phyloP scores from a whole-genome alignment of 371 early-diverging fungal species.

The Vairimorpha necatrix region DNA sequence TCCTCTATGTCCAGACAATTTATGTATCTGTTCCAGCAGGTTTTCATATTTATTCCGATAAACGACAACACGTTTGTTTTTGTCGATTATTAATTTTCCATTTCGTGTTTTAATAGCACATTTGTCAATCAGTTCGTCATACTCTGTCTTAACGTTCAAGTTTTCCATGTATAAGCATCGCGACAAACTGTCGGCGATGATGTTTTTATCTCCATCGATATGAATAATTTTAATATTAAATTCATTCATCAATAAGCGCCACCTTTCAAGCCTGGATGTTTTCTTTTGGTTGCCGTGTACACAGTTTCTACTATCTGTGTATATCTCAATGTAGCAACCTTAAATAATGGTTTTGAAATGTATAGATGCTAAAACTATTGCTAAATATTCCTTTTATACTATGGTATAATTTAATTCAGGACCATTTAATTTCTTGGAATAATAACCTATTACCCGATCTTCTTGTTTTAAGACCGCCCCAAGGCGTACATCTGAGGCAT shows the following conservation, averaged over 20 bases:
- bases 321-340: slow-evolving; percentile 36
- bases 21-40: neutral
- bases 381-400: slow-evolving; percentile 49
- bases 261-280: slow-evolving; percentile 25
- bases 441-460: slow-evolving; percentile 7
- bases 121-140: neutral
- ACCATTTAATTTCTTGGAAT: slow-evolving; percentile 17
- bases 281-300: neutral
- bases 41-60: neutral
- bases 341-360: slow-evolving; percentile 27
- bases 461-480: slow-evolving; percentile 47
- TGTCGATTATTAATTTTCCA: neutral
- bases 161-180: too few relatives aligned
- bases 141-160: neutral
- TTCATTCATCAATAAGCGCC: slow-evolving; percentile 17
- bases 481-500: slow-evolving; percentile 41
- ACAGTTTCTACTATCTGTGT: slow-evolving; percentile 54
- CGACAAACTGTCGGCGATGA: slow-evolving; percentile 38
- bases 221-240: slow-evolving; percentile 23
- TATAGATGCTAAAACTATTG: slow-evolving; percentile 16
- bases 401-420: slow-evolving; percentile 41
- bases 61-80: neutral
- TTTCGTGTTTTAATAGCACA: neutral
- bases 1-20: neutral
- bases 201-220: slow-evolving; percentile 18